A percentile compares a stretch with the other conserved stretches of the same genome.
These are phyloP conservation scores for Myxozyma melibiosi DNA, from an alignment of 805 yeast species.

Conservation along the genomic window DNA sequence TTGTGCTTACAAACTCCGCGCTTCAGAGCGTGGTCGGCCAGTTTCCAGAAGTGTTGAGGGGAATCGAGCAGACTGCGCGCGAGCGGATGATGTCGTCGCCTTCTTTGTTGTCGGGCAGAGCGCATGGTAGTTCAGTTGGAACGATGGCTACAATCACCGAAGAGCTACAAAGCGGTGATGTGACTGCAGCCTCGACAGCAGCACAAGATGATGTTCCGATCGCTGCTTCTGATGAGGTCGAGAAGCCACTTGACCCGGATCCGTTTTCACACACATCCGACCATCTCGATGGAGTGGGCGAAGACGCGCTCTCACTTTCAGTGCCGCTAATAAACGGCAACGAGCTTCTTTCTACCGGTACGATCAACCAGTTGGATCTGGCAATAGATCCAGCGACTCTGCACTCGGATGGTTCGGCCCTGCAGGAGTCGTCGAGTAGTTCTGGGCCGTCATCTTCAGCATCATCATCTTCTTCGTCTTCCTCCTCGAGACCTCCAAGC, in stretches of 20 bases:
- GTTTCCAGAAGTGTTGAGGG: constrained; percentile 61
- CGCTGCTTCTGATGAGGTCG: constrained; percentile 10
- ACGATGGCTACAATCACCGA: not conserved
- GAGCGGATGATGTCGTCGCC: constrained; percentile 45
- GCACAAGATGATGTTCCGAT: not conserved
- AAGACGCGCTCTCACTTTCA: not conserved
- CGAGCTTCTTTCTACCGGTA: constrained; percentile 15
- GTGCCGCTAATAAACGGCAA: constrained; percentile 14
- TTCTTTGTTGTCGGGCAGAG: not conserved
- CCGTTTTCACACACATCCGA: constrained; percentile 25
- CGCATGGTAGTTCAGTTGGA: not conserved
- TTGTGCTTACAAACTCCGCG: constrained; percentile 60
- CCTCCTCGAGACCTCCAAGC: constrained; percentile 9
- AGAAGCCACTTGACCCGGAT: constrained; percentile 35
- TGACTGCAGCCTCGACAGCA: not conserved
- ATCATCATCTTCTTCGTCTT: constrained; percentile 7
- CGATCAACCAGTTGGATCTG: constrained; percentile 9
- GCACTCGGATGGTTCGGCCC: not conserved
- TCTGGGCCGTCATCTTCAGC: constrained; percentile 2
- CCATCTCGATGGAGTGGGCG: constrained; percentile 15
- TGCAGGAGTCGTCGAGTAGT: not conserved
- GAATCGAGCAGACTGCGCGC: constrained; percentile 62
- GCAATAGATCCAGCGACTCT: not conserved
- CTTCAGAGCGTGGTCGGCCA: constrained; percentile 57
- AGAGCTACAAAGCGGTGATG: not conserved